phyloP scores from a whole-genome alignment of 345 rosid genomes.

The Eucalyptus marginata region DNA sequence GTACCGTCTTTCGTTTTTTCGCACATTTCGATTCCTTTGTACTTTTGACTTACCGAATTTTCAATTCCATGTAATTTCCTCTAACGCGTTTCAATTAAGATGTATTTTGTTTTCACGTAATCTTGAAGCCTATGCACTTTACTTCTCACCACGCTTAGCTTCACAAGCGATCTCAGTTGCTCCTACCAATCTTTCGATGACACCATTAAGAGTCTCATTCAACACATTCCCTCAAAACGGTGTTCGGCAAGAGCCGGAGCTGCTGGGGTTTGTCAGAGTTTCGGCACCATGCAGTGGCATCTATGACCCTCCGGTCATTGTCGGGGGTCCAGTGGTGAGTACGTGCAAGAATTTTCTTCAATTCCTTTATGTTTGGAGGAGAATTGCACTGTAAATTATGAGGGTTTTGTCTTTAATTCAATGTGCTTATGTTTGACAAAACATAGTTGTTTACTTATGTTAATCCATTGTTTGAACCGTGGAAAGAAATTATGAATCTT shows the following conservation, averaged over 20 bases:
- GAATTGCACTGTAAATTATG: neutral
- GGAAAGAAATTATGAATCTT: neutral
- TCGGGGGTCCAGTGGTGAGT: neutral
- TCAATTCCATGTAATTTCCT: neutral
- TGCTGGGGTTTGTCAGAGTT: neutral
- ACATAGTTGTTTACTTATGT: neutral
- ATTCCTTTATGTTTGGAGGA: neutral
- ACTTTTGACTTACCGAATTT: neutral
- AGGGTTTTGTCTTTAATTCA: neutral
- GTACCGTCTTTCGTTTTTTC: neutral
- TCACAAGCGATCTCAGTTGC: neutral
- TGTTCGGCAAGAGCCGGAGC: neutral
- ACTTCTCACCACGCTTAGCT: too few species aligned
- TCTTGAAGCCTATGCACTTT: too few species aligned
- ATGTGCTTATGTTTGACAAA: neutral
- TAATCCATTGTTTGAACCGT: neutral
- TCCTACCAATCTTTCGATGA: neutral
- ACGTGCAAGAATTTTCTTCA: neutral
- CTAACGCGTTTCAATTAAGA: neutral
- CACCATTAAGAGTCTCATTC: neutral
- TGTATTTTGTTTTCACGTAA: neutral
- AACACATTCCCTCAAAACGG: neutral
- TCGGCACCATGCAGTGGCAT: neutral
- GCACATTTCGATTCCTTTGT: neutral
- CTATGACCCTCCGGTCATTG: neutral